Evolutionary conservation across 2,329 filamentous ascomycete species (phyloP), one percentile per base, ranked within the genome.

Genomic region (Fusarium sp.): DNA sequence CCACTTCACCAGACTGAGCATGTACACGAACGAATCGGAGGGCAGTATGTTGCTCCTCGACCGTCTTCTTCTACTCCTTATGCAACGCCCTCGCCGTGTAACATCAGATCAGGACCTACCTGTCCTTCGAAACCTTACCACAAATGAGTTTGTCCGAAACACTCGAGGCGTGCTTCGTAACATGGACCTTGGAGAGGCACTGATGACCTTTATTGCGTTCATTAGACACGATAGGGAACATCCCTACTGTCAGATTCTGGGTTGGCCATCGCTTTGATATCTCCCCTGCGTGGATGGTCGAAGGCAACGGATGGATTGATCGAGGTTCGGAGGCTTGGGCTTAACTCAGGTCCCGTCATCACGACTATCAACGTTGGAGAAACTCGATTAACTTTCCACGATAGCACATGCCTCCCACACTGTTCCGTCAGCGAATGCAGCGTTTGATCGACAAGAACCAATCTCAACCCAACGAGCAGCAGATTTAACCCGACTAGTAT

Each of bases 111-210:
- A 35, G 13, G 35, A 14, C 11, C n/a, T 14, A 4, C 42, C 52
- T 2, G 51, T 67, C 5, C 61, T 67, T 18, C 64, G 61, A 6
- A 67, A 67, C 52, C n/a, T 67, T 15, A 36, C 18, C 14, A 54
- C 43, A 15, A 51, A 66, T 11, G 23, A 67, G 20, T 66, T 37
- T 23, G 23, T 67, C 29, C 35, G 47, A 15, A 45, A 49, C 17
- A 29, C 49, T 14, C 31, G 33, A 14, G 20, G 54, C 10, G 2
- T 61, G 27, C 4, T 29, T 18, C 11, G 17, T 6, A 42, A 43
- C n/a, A 17, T 17, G 5, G 43, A 50, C 9, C n/a, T 66, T 2
- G 56, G 64, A 5, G 43, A 67, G 8, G 56, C 46, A 10, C 31
- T 54, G 8, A 11, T 48, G 18, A 31, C 36, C 18, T 45, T 37